Evolutionary conservation across 2,329 filamentous ascomycete species (phyloP).

Genomic region (Berkeleyomyces basicola): DNA sequence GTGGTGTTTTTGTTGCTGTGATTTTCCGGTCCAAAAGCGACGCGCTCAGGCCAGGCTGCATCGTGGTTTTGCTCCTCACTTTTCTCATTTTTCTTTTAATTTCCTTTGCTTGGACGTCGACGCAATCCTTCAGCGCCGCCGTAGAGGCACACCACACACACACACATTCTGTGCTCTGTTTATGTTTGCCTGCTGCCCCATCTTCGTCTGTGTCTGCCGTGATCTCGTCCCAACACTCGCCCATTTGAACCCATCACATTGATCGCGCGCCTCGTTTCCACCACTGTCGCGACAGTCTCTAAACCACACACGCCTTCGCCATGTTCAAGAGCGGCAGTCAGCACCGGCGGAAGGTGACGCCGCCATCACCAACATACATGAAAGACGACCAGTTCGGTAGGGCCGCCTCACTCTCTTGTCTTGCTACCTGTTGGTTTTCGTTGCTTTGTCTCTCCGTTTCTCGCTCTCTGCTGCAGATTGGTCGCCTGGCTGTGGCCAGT

Average conservation of each 20-base stretch:
- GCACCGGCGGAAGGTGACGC: constrained; percentile 35
- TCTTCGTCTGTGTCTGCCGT: background rate
- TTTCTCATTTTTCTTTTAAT: background rate
- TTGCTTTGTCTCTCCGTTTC: background rate
- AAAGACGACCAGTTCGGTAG: constrained; percentile 50
- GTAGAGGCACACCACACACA: background rate
- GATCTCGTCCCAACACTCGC: background rate
- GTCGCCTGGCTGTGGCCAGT: too few species aligned
- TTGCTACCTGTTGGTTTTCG: constrained; percentile 1
- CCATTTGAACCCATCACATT: background rate
- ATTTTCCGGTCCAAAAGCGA: background rate
- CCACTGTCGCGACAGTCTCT: background rate
- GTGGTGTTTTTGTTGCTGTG: background rate
- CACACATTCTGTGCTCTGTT: background rate
- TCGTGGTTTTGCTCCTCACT: background rate
- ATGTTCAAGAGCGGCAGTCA: constrained; percentile 15
- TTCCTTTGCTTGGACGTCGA: background rate
- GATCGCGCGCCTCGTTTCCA: background rate
- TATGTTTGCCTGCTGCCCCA: background rate
- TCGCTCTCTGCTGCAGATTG: background rate
- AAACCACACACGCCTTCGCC: constrained; percentile 1
- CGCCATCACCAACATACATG: constrained; percentile 48
- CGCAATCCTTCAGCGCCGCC: background rate
- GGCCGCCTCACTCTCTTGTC: constrained; percentile 12
- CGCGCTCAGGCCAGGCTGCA: background rate